phyloP scores from a whole-genome alignment of 345 rosid genomes.

The Eucalyptus melliodora region DNA sequence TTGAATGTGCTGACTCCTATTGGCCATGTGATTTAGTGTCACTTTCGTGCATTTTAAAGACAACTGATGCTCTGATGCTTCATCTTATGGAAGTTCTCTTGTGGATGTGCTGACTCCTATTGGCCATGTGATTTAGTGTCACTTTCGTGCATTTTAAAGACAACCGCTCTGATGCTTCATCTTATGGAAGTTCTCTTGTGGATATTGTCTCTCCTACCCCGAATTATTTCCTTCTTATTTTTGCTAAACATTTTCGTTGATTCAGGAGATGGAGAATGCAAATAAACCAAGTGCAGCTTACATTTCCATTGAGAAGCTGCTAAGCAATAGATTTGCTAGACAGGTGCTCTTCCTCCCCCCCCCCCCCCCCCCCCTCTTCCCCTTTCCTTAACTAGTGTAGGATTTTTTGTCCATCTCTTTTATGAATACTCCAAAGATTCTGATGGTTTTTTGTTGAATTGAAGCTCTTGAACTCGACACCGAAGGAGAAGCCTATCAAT shows the following conservation, averaged over 20 bases:
- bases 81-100: not conserved
- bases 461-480: conserved; percentile 76
- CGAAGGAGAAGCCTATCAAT: conserved; percentile 46
- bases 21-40: not conserved
- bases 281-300: conserved; percentile 18
- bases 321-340: conserved; percentile 70
- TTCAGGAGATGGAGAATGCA: conserved; percentile 28
- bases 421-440: not conserved
- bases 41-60: not conserved
- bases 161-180: not conserved
- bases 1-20: not conserved
- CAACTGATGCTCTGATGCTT: not conserved
- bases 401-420: not conserved
- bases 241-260: not conserved
- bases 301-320: conserved; percentile 54
- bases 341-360: conserved; percentile 28
- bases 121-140: not conserved
- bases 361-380: too few relatives aligned
- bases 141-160: not conserved
- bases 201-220: not conserved
- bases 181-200: not conserved
- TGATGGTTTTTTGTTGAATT: conserved; percentile 4
- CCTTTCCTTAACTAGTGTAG: not conserved
- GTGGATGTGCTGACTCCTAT: not conserved
- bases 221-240: not conserved